Conservation (phyloP, 345 rosid species). For the Excoecaria agallocha region DNA sequence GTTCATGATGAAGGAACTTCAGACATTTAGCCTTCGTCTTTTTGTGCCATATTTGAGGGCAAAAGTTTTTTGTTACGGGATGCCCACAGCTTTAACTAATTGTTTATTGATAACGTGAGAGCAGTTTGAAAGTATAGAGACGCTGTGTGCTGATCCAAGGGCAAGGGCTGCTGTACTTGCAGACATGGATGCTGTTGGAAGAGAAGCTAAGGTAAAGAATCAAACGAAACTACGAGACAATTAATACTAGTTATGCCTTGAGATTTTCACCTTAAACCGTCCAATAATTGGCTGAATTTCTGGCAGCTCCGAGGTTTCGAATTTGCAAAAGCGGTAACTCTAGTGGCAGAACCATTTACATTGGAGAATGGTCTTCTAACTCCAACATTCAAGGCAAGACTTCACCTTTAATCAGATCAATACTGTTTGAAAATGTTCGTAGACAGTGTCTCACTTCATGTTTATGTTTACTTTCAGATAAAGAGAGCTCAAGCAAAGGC, state of each 20-base stretch:
- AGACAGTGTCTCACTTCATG: background rate
- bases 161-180: constrained; percentile 70
- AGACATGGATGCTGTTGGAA: constrained; percentile 81
- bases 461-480: constrained; percentile 33
- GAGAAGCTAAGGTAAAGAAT: constrained; percentile 73
- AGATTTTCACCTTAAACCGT: background rate
- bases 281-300: constrained; percentile 1
- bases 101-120: background rate
- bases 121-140: constrained; percentile 58
- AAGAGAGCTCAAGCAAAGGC: constrained; percentile 90
- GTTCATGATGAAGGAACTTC: background rate
- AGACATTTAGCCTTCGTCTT: background rate
- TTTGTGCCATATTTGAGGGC: background rate
- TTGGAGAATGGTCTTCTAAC: constrained; percentile 84
- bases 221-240: background rate
- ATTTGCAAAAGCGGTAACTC: constrained; percentile 84
- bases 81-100: background rate
- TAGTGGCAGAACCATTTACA: constrained; percentile 77
- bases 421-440: background rate
- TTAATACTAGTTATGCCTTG: background rate
- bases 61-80: background rate
- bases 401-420: background rate
- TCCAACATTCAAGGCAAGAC: constrained; percentile 87
- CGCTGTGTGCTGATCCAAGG: constrained; percentile 70
- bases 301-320: constrained; percentile 88